Conservation (phyloP, 371 early-diverging fungal genomes). For the Saksenaea oblongispora region DNA sequence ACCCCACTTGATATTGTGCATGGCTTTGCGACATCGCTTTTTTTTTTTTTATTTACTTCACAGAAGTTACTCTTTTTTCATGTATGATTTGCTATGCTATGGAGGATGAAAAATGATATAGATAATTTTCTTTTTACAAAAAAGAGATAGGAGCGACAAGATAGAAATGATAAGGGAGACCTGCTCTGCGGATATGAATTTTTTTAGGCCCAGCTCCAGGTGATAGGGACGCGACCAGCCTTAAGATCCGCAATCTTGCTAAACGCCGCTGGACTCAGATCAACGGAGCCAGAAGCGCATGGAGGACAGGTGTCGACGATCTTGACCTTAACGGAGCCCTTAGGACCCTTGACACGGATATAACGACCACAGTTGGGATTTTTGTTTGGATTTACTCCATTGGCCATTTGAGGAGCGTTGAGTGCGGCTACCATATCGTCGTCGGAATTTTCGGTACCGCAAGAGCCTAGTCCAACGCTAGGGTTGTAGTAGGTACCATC, state of each 20-base stretch:
- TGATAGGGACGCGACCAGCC: constrained; percentile 51
- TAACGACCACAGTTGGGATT: constrained; percentile 56
- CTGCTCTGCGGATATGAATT: neutral
- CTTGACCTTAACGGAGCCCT: constrained; percentile 50
- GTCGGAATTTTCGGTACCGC: constrained; percentile 20
- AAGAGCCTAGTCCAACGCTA: neutral
- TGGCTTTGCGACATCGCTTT: neutral
- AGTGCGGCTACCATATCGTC: constrained; percentile 12
- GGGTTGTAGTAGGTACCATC: constrained; percentile 9
- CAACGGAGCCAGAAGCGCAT: constrained; percentile 60
- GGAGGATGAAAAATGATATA: neutral
- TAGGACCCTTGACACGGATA: constrained; percentile 47
- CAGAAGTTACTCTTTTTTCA: too few species aligned
- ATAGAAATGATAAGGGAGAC: neutral
- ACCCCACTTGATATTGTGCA: too few species aligned
- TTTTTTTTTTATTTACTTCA: neutral
- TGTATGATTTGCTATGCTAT: neutral
- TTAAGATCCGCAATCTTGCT: constrained; percentile 47
- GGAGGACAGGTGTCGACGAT: constrained; percentile 64
- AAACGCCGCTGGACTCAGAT: constrained; percentile 60
- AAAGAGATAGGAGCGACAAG: neutral
- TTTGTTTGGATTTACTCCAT: constrained; percentile 36
- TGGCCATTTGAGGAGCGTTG: constrained; percentile 25
- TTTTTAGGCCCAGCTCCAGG: constrained; percentile 33
- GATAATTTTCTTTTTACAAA: neutral